These are phyloP conservation scores for Chlorella sp. DNA, from an alignment of 139 green algal species.

Conservation along the genomic window DNA sequence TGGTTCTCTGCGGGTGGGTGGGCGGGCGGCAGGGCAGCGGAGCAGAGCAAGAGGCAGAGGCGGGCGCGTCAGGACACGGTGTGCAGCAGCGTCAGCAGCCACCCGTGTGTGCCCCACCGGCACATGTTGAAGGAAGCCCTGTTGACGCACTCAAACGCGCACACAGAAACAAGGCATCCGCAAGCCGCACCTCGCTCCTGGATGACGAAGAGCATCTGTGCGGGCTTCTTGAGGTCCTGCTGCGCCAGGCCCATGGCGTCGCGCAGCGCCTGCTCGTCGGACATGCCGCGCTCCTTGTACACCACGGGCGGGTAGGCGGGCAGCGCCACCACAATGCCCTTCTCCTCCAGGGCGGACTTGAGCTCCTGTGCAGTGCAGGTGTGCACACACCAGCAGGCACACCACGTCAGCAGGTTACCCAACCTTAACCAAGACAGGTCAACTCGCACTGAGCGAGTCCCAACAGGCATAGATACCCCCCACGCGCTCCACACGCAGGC, in stretches of 20 bases:
- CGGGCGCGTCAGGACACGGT: no score
- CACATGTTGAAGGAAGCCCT: no score
- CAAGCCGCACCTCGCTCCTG: neutral
- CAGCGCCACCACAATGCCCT: neutral
- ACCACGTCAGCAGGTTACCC: neutral
- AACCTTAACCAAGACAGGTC: neutral
- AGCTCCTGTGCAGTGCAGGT: neutral
- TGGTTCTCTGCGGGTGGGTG: no score
- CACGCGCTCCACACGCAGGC: neutral
- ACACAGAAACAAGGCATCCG: neutral
- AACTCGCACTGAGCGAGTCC: neutral
- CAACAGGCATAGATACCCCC: no score
- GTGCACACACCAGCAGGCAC: neutral
- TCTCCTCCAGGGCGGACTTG: neutral
- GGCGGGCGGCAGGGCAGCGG: no score
- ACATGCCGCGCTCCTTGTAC: neutral
- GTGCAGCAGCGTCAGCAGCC: neutral
- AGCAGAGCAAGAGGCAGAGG: no score
- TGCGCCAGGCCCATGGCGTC: neutral
- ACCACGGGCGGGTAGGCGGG: neutral
- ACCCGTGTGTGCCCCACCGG: neutral
- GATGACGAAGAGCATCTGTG: conserved; percentile 6
- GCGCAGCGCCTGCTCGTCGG: neutral
- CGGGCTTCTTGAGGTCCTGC: neutral
- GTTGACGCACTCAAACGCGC: no score